Evolutionary conservation across 2,329 filamentous ascomycete species (phyloP), one percentile per base, ranked within the genome.

Genomic region (Tricladium varicosporioides): DNA sequence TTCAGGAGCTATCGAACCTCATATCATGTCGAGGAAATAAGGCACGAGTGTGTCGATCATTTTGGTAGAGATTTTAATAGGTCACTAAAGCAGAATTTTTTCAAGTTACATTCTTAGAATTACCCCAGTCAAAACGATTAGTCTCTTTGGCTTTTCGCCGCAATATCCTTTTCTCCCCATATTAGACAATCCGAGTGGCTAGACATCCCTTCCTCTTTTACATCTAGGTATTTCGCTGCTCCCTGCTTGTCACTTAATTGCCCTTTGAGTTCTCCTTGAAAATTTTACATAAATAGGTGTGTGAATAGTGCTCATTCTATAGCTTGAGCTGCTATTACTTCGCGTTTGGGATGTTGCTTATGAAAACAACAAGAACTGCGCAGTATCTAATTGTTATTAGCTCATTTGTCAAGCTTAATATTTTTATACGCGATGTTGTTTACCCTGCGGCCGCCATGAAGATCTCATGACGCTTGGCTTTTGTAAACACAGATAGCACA

Each of bases 401-500:
- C n/a, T 40, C 11, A 7, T 27, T 27, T 27, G 22, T 7, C 22
- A n/a, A n/a, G n/a, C n/a, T n/a, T n/a, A n/a, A n/a, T n/a, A n/a
- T n/a, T n/a, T n/a, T n/a, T n/a, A n/a, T n/a, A n/a, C 1, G 1
- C 16, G 31, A n/a, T 43, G 45, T 36, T 32, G 58, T 60, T 36
- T 59, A 65, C 65, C 51, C 65, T 22, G 64, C 63, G 5, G 65
- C 57, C 4, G 58, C 49, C 32, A 51, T 60, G 5, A 67, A 36
- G 5, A 64, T 55, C 33, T 67, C 64, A 42, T 66, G 65, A 1
- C 65, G 53, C 19, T 61, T 63, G 0, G 65, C 65, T 47, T 53
- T 48, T 0, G 64, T 67, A 16, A 65, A 66, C 3, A 63, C 43
- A 1, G 60, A 58, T 14, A 67, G 15, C 1, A 58, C 52, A 4